Percentiles rank a stretch among this genome's conserved stretches.
These are phyloP conservation scores for Chytriomyces sp. DNA, from an alignment of 192 early-diverging fungal genomes.

Conservation along the genomic window DNA sequence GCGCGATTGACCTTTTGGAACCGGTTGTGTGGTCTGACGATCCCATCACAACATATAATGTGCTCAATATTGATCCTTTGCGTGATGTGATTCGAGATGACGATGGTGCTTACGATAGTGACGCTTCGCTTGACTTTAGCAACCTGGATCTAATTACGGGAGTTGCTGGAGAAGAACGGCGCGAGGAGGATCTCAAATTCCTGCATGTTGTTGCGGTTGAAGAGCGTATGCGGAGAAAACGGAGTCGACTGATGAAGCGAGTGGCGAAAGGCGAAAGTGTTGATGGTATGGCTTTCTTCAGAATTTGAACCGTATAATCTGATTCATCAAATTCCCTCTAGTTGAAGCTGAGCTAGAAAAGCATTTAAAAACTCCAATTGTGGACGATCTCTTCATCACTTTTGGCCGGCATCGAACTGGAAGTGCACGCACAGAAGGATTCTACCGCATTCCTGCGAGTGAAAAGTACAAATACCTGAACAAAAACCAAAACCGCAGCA, in stretches of 20 bases:
- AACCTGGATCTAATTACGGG: conserved; percentile 26
- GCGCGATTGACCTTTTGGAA: conserved; percentile 20
- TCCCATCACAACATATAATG: conserved; percentile 9
- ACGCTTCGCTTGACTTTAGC: conserved; percentile 31
- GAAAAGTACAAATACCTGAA: conserved; percentile 59
- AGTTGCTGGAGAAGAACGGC: conserved; percentile 21
- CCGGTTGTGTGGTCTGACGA: conserved; percentile 35
- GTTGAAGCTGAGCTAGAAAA: conserved; percentile 27
- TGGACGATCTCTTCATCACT: conserved; percentile 29
- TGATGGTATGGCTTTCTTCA: conserved; percentile 2
- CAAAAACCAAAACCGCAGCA: conserved; percentile 21
- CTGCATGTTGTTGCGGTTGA: conserved; percentile 32
- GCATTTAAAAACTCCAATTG: conserved; percentile 4
- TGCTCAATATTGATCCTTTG: conserved; percentile 17
- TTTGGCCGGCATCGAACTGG: conserved; percentile 65
- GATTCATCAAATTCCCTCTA: not conserved
- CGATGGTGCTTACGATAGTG: conserved; percentile 32
- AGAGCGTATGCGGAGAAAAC: conserved; percentile 24
- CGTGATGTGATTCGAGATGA: not conserved
- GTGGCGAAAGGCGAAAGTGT: conserved; percentile 1
- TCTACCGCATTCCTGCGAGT: conserved; percentile 68
- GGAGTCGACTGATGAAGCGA: conserved; percentile 32
- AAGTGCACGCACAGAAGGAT: conserved; percentile 83
- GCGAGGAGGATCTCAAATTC: conserved; percentile 34
- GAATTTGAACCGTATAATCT: not conserved